Percentiles rank a stretch among this genome's conserved stretches.
phyloP scores from a whole-genome alignment of 2,329 filamentous ascomycete genomes.

The Calonectria pseudoturangicola region DNA sequence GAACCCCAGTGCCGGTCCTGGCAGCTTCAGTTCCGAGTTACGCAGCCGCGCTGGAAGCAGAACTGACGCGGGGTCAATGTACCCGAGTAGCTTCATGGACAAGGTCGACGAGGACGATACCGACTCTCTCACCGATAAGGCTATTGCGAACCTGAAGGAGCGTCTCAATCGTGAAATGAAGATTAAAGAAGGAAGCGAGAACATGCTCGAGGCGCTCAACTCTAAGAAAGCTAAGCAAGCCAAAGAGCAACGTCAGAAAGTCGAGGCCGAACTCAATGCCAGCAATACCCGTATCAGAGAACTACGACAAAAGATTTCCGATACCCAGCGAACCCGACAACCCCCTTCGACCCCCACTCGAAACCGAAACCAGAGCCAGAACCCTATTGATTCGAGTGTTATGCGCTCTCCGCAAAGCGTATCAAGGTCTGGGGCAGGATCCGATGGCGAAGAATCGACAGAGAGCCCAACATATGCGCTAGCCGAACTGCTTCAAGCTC shows the following conservation, averaged over 20 bases:
- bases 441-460: constrained; percentile 79
- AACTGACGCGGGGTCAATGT: constrained; percentile 59
- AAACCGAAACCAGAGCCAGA: constrained; percentile 66
- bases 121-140: constrained; percentile 78
- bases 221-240: constrained; percentile 96
- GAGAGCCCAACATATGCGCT: constrained; percentile 96
- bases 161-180: constrained; percentile 96
- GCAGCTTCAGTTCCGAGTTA: constrained; percentile 93
- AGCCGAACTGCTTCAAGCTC: constrained; percentile 90
- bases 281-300: constrained; percentile 85
- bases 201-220: constrained; percentile 95
- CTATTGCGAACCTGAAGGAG: constrained; percentile 85
- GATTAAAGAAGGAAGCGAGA: constrained; percentile 98
- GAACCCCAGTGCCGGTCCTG: constrained; percentile 81
- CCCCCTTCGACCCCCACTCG: constrained; percentile 72
- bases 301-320: constrained; percentile 76
- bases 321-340: constrained; percentile 71
- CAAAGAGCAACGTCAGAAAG: constrained; percentile 86
- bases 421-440: constrained; percentile 73
- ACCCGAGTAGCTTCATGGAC: constrained; percentile 67
- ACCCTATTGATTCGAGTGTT: constrained; percentile 66
- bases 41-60: constrained; percentile 73
- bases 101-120: constrained; percentile 78
- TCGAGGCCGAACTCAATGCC: constrained; percentile 92
- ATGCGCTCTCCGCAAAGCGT: constrained; percentile 75